Evolutionary conservation across 805 yeast genomes (phyloP), one percentile per base, ranked within the genome.

Genomic region (Scheffersomyces ergatensis): DNA sequence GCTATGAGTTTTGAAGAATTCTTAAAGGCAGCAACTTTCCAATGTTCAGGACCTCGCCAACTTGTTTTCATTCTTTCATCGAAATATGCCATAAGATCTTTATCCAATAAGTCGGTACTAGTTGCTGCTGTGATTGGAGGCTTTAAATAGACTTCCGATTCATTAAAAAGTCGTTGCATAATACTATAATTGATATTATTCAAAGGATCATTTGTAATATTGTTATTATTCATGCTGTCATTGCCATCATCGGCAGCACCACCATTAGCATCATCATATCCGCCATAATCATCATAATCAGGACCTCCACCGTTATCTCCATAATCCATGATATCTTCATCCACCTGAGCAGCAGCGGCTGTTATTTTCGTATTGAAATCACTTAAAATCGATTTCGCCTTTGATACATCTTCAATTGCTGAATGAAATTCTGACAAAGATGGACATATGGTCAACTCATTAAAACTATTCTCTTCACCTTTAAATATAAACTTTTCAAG

Each of bases 41-140:
- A 92, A 62, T 88, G 95, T 48, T 87, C 92, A 12, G 74, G 85
- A 7, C 97, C 97, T 21, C 95, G 77, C 97, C 97, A 90, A 57
- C 80, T 85, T 24, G 72, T 65, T 42, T 72, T 77, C 62, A 88
- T 70, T 16, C 80, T 74, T 39, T 80, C 81, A 57, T 89, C 96
- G 60, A 89, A 89, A 57, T 88, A 85, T 2, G 89, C 84, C 77
- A 87, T 79, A 32, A 88, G 63, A 51, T 83, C 87, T 36, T 71
- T 72, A 50, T 82, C 87, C 47, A 78, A 62, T 19, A 71, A 66
- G 37, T 43, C 6, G 49, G 48, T 13, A 43, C 50, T 30, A 33
- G 33, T 24, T 37, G 47, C 41, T 2, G 35, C 42, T 24, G 34
- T 36, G 5, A 36, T 33, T 3, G 37, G 48, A 38, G 47, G 39